Evolutionary conservation across 441 rosid genomes (phyloP), one percentile per base, ranked within the genome.

Genomic region (Bocquillonia castaneifolia): DNA sequence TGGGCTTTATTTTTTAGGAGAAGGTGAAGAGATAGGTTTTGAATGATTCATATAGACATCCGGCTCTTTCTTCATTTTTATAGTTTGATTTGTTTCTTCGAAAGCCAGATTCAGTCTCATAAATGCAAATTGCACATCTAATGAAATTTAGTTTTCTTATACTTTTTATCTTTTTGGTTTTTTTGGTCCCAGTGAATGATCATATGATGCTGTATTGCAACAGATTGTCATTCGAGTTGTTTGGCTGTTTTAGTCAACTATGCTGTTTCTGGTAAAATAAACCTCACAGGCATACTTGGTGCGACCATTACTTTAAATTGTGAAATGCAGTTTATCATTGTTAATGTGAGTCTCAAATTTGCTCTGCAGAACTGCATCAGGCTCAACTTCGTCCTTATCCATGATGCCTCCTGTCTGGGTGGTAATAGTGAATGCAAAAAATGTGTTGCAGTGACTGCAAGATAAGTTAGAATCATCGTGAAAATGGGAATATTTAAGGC

Each of bases 401-500:
- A 26, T 26, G 57, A 15, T 23, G 25, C 4, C 72, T 55, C 58
- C 47, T 60, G 47, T 28, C 26, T 4, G 14, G n/a, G 40, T 29
- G 34, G 42, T 37, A 37, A 17, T 10, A 53, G 39, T 36, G 64
- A 28, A 22, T 10, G 3, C 26, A 20, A 44, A 26, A 53, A 53
- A 18, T n/a, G 10, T 22, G 42, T 12, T 50, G 31, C 20, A 2
- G 13, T 10, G 44, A 45, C 12, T 59, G 3, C 0, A 18, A 32
- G 14, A 59, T 25, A n/a, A n/a, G n/a, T n/a, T n/a, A n/a, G n/a
- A n/a, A n/a, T 51, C 60, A 59, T 69, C 37, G 17, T 39, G 28
- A 55, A 69, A 40, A 28, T 37, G 39, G 59, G 10, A 9, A 17
- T 18, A 18, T 10, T 10, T 18, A 29, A 5, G 53, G 36, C 37